Evolutionary conservation across 768 basidiomycete genomes (phyloP).

Genomic region (Lactarius psammicola): DNA sequence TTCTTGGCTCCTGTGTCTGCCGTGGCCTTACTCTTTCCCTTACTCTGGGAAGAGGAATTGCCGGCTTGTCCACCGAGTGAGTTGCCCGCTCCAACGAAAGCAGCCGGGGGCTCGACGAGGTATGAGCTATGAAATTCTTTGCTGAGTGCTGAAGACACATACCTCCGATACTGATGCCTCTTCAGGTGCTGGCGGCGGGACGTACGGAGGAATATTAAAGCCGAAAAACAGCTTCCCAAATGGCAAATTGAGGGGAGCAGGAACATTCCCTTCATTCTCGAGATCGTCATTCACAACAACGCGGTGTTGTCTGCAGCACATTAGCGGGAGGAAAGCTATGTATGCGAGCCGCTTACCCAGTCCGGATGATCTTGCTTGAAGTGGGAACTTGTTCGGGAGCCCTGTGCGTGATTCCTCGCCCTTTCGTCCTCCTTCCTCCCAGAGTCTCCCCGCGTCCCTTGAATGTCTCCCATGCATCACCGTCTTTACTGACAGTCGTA

Average conservation of each 20-base stretch:
- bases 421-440: conserved; percentile 88
- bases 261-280: conserved; percentile 73
- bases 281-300: conserved; percentile 81
- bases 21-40: conserved; percentile 45
- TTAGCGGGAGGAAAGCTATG: conserved; percentile 23
- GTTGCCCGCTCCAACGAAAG: conserved; percentile 68
- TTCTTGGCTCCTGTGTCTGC: conserved; percentile 26
- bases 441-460: conserved; percentile 93
- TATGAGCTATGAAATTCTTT: background rate
- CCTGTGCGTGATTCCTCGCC: conserved; percentile 85
- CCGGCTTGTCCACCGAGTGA: conserved; percentile 56
- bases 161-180: conserved; percentile 27
- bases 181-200: conserved; percentile 41
- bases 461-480: conserved; percentile 92
- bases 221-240: conserved; percentile 97
- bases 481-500: conserved; percentile 64
- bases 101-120: conserved; percentile 38
- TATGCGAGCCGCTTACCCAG: conserved; percentile 63
- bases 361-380: conserved; percentile 85
- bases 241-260: conserved; percentile 86
- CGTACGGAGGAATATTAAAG: conserved; percentile 75
- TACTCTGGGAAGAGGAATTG: conserved; percentile 47
- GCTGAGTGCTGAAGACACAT: background rate
- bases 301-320: conserved; percentile 61
- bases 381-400: conserved; percentile 76